Base-by-base conservation (phyloP, 176 grass and related monocot genomes). In the Carex parvula region DNA sequence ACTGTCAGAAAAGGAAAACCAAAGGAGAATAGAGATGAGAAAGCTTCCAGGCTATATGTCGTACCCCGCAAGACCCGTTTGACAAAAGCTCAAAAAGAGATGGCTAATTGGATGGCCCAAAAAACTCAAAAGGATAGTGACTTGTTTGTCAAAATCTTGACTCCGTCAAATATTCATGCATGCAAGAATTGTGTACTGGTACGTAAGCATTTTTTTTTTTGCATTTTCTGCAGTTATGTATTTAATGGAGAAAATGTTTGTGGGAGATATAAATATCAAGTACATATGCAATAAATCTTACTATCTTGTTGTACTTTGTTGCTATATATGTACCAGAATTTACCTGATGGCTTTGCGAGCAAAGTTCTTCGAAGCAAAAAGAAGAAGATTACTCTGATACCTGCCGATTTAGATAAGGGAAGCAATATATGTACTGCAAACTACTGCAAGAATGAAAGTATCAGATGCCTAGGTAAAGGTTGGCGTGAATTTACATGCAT, bases 331-430 rank as follows among this genome's bases (percentile, higher is more conserved):
- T 17, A 58, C 33, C 55, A 92, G 90, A 22, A 24, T 29, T 46
- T 92, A 17, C 81, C 81, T 42, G 17, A 0, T 14, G 3, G 8
- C 56, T 89, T 92, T 89, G 60, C 68, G 9, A 30, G 54, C 18
- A 16, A 89, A 33, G 65, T 89, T 24, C 57, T 92, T 2, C 48
- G 53, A 64, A 44, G 29, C 3, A 68, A n/a, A 20, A 1, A 56
- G 0, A 56, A 46, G 2, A 69, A 61, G 1, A 39, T 79, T 42
- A 5, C 41, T 13, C 87, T 92, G 5, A 11, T 21, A 10, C 83
- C 79, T 61, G 35, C 60, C 4, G 5, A 58, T 58, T 58, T 58
- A 52, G 59, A 62, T 14, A 84, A 35, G 44, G 8, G 44, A 20
- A 55, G 70, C 44, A 62, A 61, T 12, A 87, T 16, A 15, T 87